phyloP scores from a whole-genome alignment of 139 green algal species.

The Coelastrella sp. region DNA sequence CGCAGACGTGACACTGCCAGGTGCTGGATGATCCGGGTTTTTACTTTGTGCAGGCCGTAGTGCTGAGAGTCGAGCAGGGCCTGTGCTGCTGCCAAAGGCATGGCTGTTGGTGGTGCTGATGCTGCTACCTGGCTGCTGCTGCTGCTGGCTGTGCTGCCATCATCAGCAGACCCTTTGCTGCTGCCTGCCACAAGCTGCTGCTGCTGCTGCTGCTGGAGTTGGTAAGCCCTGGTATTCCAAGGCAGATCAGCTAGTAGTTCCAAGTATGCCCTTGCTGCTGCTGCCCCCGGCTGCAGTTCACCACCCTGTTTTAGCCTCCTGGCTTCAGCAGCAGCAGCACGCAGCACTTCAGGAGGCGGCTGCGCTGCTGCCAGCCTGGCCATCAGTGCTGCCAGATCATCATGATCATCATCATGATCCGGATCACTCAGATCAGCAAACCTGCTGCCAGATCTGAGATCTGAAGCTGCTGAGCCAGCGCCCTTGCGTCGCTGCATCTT shows the following conservation, averaged over 20 bases:
- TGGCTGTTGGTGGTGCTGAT: constrained; percentile 6
- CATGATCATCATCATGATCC: constrained; percentile 27
- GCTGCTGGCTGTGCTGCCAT: neutral
- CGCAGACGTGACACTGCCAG: constrained; percentile 78
- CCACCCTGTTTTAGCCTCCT: constrained; percentile 56
- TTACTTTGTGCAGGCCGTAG: constrained; percentile 92
- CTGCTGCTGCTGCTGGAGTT: constrained; percentile 5
- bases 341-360: constrained; percentile 55
- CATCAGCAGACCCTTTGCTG: neutral
- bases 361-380: constrained; percentile 46
- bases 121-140: neutral
- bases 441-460: neutral
- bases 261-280: constrained; percentile 71
- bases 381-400: constrained; percentile 50
- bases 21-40: constrained; percentile 83
- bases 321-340: constrained; percentile 38
- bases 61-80: constrained; percentile 91
- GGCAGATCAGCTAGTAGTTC: constrained; percentile 83
- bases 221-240: constrained; percentile 59
- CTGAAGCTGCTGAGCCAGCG: neutral
- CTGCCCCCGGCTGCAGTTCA: constrained; percentile 67
- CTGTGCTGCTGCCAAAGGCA: constrained; percentile 47
- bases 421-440: constrained; percentile 29
- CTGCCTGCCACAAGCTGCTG: neutral
- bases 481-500: neutral